Evolutionary conservation across 2,329 filamentous ascomycete species (phyloP).

Genomic region (Aureobasidium mangrovei): DNA sequence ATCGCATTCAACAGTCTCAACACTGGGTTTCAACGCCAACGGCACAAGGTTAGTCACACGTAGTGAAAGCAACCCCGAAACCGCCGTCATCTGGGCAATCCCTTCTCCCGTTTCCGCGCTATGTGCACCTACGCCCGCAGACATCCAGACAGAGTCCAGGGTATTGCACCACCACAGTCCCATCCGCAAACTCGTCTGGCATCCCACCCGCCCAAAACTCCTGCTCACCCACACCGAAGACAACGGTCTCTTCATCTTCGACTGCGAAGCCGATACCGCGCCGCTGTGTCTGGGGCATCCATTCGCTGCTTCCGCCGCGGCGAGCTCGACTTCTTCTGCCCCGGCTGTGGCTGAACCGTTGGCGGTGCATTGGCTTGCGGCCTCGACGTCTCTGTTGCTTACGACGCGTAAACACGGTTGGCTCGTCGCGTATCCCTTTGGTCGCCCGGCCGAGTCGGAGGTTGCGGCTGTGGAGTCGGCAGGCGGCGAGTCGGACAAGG

Average conservation of each 20-base stretch:
- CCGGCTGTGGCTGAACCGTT: not conserved
- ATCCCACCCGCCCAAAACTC: constrained; percentile 28
- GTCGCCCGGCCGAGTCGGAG: constrained; percentile 18
- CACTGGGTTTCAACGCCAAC: not conserved
- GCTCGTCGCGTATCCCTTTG: constrained; percentile 34
- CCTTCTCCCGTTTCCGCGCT: not conserved
- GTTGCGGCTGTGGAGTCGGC: not conserved
- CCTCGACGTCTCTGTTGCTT: constrained; percentile 29
- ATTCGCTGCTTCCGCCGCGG: constrained; percentile 13
- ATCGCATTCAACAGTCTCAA: constrained; percentile 20
- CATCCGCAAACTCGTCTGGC: constrained; percentile 37
- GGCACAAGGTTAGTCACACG: not conserved
- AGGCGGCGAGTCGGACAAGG: not conserved
- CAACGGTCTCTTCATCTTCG: constrained; percentile 33
- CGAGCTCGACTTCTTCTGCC: constrained; percentile 14
- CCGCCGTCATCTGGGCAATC: constrained; percentile 20
- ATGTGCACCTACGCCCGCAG: not conserved
- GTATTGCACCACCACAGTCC: constrained; percentile 39
- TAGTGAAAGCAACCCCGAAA: constrained; percentile 1
- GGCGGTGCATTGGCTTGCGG: constrained; percentile 12
- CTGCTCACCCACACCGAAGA: constrained; percentile 37
- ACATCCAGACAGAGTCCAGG: constrained; percentile 21
- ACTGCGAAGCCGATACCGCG: constrained; percentile 18
- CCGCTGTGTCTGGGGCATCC: constrained; percentile 17
- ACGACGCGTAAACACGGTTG: constrained; percentile 29